Percentiles rank a stretch among this genome's conserved stretches.
These are phyloP conservation scores for Penicillium rolfsii DNA, from an alignment of 2,329 filamentous ascomycete species.

Conservation along the genomic window DNA sequence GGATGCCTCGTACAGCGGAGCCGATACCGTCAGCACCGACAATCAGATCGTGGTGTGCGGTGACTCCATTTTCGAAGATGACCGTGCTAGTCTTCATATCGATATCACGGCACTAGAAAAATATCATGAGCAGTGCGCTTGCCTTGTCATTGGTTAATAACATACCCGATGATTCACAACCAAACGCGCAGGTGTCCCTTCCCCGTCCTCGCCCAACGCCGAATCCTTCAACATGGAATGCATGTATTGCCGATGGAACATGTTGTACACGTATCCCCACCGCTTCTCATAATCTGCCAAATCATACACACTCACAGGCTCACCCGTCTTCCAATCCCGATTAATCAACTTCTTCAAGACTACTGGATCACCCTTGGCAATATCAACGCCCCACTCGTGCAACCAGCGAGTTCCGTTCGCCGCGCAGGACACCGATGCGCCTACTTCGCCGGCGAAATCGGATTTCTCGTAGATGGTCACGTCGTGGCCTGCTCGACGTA, in stretches of 20 bases:
- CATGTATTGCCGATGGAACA: conserved; percentile 72
- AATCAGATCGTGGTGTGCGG: conserved; percentile 61
- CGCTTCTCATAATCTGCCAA: conserved; percentile 66
- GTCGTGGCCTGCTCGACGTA: conserved; percentile 57
- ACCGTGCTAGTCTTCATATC: conserved; percentile 57
- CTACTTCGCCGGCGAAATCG: conserved; percentile 70
- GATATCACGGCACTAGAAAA: conserved; percentile 52
- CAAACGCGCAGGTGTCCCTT: conserved; percentile 58
- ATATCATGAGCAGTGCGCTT: neutral
- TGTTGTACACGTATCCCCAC: conserved; percentile 69
- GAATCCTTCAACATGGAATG: conserved; percentile 67
- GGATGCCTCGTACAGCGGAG: conserved; percentile 62
- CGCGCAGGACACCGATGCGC: conserved; percentile 68
- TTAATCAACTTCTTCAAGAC: conserved; percentile 69
- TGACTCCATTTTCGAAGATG: conserved; percentile 57
- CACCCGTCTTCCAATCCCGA: conserved; percentile 70
- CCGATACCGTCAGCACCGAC: conserved; percentile 70
- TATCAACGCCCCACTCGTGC: conserved; percentile 68
- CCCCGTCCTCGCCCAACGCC: conserved; percentile 57
- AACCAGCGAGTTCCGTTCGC: conserved; percentile 72
- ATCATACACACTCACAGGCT: conserved; percentile 66
- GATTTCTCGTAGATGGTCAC: conserved; percentile 68
- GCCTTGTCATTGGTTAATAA: neutral
- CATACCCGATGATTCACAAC: conserved; percentile 59
- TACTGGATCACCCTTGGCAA: conserved; percentile 67